Conservation (phyloP, 306 rosid species). For the Dalbergia cultrata region DNA sequence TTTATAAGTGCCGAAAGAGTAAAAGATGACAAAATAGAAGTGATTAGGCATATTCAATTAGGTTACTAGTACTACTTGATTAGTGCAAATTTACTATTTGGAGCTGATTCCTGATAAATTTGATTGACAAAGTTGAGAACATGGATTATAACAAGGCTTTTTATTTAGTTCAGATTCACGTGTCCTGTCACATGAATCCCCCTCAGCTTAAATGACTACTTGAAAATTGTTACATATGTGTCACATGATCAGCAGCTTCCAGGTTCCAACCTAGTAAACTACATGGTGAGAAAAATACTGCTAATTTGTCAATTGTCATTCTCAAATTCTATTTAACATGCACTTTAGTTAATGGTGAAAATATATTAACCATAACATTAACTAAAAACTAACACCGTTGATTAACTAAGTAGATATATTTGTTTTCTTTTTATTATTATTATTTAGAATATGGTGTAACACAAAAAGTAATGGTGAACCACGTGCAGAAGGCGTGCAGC, state of each 20-base stretch:
- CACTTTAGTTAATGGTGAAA: conserved; percentile 25
- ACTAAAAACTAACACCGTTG: conserved; percentile 34
- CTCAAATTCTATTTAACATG: neutral
- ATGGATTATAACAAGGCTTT: conserved; percentile 26
- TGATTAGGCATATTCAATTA: conserved; percentile 30
- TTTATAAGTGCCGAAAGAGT: conserved; percentile 38
- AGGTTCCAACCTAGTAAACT: conserved; percentile 43
- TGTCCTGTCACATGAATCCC: conserved; percentile 55
- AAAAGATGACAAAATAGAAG: conserved; percentile 47
- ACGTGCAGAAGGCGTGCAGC: conserved; percentile 60
- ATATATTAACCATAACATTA: conserved; percentile 8
- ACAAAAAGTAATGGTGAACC: conserved; percentile 54
- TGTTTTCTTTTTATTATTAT: neutral
- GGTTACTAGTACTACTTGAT: neutral
- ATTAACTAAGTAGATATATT: conserved; percentile 12
- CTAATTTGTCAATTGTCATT: conserved; percentile 14
- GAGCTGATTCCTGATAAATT: conserved; percentile 16
- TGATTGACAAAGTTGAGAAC: conserved; percentile 38
- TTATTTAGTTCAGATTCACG: conserved; percentile 49
- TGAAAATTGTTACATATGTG: conserved; percentile 39
- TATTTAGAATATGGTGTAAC: conserved; percentile 35
- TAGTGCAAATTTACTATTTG: neutral
- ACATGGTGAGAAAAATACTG: conserved; percentile 24
- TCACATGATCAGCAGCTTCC: conserved; percentile 62
- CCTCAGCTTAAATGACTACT: conserved; percentile 32